Evolutionary conservation across 805 yeast genomes (phyloP).

Genomic region (Cyberlindnera galapagoensis): DNA sequence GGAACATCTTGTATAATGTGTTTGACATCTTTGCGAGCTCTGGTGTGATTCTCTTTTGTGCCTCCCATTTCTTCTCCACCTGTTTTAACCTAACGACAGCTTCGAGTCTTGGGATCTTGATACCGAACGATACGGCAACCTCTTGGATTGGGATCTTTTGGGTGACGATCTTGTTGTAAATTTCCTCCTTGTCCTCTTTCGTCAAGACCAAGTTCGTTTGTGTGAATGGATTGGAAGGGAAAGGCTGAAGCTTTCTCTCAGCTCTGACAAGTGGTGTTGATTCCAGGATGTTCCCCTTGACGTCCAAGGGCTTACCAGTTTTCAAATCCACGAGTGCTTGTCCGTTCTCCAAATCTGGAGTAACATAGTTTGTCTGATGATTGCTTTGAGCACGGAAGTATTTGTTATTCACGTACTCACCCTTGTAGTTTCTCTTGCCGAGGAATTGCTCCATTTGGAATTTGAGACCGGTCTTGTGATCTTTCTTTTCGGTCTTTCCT

Average conservation of each 20-base stretch:
- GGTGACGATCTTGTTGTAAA: conserved; percentile 48
- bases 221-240: conserved; percentile 69
- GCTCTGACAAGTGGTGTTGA: conserved; percentile 5
- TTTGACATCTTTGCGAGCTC: conserved; percentile 56
- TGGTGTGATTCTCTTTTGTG: conserved; percentile 41
- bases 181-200: conserved; percentile 49
- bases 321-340: conserved; percentile 28
- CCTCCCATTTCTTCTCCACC: conserved; percentile 57
- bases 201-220: conserved; percentile 59
- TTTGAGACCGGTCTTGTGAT: conserved; percentile 47
- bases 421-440: conserved; percentile 80
- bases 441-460: conserved; percentile 65
- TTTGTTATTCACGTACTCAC: conserved; percentile 73
- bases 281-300: conserved; percentile 14
- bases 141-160: conserved; percentile 58
- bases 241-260: conserved; percentile 53
- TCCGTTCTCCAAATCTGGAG: conserved; percentile 44
- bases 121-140: conserved; percentile 70
- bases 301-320: conserved; percentile 26
- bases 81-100: conserved; percentile 69
- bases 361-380: conserved; percentile 68
- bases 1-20: conserved; percentile 75
- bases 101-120: conserved; percentile 81
- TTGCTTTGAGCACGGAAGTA: conserved; percentile 61
- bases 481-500: conserved; percentile 33